Conservation (phyloP, 352 stramenopile genomes). For the Lagenidium sp. region DNA sequence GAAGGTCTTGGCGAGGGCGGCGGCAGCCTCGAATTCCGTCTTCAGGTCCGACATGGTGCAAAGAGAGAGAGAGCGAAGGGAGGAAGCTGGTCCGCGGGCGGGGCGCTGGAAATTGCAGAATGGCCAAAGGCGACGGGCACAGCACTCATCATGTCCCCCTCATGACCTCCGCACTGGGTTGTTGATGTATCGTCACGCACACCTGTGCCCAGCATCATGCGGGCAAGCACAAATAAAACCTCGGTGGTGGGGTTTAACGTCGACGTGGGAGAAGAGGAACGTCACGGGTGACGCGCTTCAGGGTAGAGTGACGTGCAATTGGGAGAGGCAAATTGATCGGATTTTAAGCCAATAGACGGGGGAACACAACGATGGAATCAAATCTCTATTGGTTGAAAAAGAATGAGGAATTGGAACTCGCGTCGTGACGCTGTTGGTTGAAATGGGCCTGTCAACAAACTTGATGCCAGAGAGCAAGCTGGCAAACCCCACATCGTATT, state of each 20-base stretch:
- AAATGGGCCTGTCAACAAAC: too few species aligned
- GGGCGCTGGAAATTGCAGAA: slow-evolving; percentile 24
- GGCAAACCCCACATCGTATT: too few species aligned
- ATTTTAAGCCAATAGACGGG: slow-evolving; percentile 9
- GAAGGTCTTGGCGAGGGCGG: slow-evolving; percentile 72
- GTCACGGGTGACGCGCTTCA: too few species aligned
- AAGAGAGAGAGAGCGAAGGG: not conserved
- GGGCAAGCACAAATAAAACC: slow-evolving; percentile 5
- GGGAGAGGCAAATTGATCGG: not conserved
- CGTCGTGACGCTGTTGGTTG: too few species aligned
- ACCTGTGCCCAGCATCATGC: not conserved
- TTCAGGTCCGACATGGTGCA: slow-evolving; percentile 75
- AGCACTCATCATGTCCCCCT: too few species aligned
- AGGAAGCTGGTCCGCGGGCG: slow-evolving; percentile 5
- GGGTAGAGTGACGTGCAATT: too few species aligned
- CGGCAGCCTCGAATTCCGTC: slow-evolving; percentile 75
- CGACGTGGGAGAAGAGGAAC: slow-evolving; percentile 3
- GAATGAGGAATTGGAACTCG: too few species aligned
- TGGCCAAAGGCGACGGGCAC: too few species aligned
- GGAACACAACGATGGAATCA: too few species aligned
- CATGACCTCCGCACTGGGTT: too few species aligned
- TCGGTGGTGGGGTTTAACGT: slow-evolving; percentile 12
- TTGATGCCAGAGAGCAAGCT: too few species aligned
- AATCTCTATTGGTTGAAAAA: too few species aligned
- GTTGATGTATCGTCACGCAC: slow-evolving; percentile 7